Evolutionary conservation across 2,329 filamentous ascomycete genomes (phyloP).

Genomic region (Clonostachys sp.): DNA sequence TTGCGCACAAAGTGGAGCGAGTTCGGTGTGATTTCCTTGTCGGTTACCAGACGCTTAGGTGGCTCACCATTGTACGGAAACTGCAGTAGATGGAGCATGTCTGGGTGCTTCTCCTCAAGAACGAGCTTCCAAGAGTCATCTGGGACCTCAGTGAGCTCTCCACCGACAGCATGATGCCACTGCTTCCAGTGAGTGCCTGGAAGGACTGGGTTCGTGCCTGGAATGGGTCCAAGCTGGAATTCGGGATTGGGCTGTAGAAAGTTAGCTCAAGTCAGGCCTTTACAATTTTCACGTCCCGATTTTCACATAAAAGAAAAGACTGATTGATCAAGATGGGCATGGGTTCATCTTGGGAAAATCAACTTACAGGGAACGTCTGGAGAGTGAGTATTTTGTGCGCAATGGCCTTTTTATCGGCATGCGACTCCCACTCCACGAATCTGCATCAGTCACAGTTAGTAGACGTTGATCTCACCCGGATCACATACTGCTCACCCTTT

Average conservation of each 20-base stretch:
- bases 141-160: conserved; percentile 36
- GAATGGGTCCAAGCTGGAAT: conserved; percentile 50
- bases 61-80: conserved; percentile 64
- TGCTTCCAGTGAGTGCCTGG: conserved; percentile 52
- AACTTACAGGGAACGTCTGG: conserved; percentile 10
- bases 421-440: conserved; percentile 67
- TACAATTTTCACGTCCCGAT: too few species aligned
- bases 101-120: conserved; percentile 49
- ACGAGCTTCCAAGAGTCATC: conserved; percentile 55
- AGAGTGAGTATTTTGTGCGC: conserved; percentile 43
- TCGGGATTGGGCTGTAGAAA: conserved; percentile 33
- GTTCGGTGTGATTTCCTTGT: conserved; percentile 57
- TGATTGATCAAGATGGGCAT: too few species aligned
- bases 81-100: conserved; percentile 58
- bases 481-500: conserved; percentile 14
- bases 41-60: conserved; percentile 49
- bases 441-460: conserved; percentile 11
- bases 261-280: too few species aligned
- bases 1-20: conserved; percentile 53
- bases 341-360: too few species aligned
- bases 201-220: conserved; percentile 52
- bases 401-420: conserved; percentile 61
- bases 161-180: conserved; percentile 46
- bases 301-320: too few species aligned
- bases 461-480: not conserved